Percentiles rank a stretch among this genome's conserved stretches.
These are phyloP conservation scores for Penicillium sp. DNA, from an alignment of 2,329 filamentous ascomycete species.

Conservation along the genomic window DNA sequence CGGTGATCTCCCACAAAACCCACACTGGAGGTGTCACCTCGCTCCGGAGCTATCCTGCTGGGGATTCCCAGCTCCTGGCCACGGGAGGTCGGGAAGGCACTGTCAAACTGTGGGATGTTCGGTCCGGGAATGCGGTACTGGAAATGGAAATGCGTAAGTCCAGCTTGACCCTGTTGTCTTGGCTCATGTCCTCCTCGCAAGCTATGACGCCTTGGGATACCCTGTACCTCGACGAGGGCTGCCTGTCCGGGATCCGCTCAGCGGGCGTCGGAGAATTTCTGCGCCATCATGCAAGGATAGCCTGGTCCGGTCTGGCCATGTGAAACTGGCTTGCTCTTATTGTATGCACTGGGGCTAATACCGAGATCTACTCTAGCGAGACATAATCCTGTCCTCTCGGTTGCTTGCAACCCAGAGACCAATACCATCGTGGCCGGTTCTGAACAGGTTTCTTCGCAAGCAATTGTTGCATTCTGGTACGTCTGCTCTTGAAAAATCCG, in stretches of 20 bases:
- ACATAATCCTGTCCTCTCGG: constrained; percentile 56
- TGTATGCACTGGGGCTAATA: constrained; percentile 19
- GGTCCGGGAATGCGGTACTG: constrained; percentile 36
- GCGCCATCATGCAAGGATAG: constrained; percentile 15
- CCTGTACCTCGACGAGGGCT: constrained; percentile 4
- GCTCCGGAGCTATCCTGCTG: constrained; percentile 34
- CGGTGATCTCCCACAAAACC: constrained; percentile 32
- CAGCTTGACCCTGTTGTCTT: constrained; percentile 3
- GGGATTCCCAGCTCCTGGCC: constrained; percentile 32
- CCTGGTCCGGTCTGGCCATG: not conserved
- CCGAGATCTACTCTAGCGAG: constrained; percentile 42
- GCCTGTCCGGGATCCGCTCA: constrained; percentile 8
- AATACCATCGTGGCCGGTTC: constrained; percentile 60
- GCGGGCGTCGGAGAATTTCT: constrained; percentile 21
- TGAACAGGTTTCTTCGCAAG: constrained; percentile 53
- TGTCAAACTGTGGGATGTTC: constrained; percentile 48
- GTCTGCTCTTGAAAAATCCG: constrained; percentile 22
- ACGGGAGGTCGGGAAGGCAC: constrained; percentile 48
- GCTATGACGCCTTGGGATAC: constrained; percentile 6
- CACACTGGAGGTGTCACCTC: constrained; percentile 46
- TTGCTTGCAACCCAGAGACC: constrained; percentile 52
- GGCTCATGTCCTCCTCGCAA: constrained; percentile 3
- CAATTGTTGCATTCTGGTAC: constrained; percentile 50
- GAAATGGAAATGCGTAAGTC: constrained; percentile 42
- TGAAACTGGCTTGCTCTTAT: not conserved